These are phyloP conservation scores for Fusarium tupiense DNA, from an alignment of 2,329 filamentous ascomycete species.

Conservation along the genomic window DNA sequence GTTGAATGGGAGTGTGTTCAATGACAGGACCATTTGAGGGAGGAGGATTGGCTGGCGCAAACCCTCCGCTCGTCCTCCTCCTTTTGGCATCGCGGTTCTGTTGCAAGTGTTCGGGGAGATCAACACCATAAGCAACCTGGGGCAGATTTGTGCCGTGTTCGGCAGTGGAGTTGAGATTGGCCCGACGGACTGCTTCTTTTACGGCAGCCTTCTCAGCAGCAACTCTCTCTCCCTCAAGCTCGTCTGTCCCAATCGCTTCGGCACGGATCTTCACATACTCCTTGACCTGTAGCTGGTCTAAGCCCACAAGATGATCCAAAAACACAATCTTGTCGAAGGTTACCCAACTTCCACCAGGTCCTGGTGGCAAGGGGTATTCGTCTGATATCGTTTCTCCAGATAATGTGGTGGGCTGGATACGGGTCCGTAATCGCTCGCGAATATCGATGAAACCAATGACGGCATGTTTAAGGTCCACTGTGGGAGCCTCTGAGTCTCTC, in stretches of 20 bases:
- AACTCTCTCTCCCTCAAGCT: constrained; percentile 51
- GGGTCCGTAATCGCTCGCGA: constrained; percentile 67
- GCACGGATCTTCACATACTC: constrained; percentile 68
- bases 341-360: constrained; percentile 71
- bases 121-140: constrained; percentile 61
- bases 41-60: constrained; percentile 48
- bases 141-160: constrained; percentile 55
- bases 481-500: constrained; percentile 65
- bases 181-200: constrained; percentile 57
- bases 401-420: constrained; percentile 62
- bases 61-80: constrained; percentile 54
- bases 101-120: constrained; percentile 57
- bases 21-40: constrained; percentile 33
- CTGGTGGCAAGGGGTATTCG: constrained; percentile 62
- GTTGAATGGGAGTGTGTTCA: constrained; percentile 38
- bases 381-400: constrained; percentile 58
- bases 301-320: constrained; percentile 62
- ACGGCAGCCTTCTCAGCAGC: constrained; percentile 56
- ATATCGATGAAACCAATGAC: constrained; percentile 72
- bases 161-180: constrained; percentile 54
- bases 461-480: constrained; percentile 62
- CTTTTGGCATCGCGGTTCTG: constrained; percentile 57
- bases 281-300: constrained; percentile 68
- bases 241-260: constrained; percentile 52
- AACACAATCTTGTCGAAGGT: constrained; percentile 71